A percentile compares a stretch with the other conserved stretches of the same genome.
Evolutionary conservation across 1,284 basidiomycete genomes (phyloP).

Genomic region (Irpex sp.): DNA sequence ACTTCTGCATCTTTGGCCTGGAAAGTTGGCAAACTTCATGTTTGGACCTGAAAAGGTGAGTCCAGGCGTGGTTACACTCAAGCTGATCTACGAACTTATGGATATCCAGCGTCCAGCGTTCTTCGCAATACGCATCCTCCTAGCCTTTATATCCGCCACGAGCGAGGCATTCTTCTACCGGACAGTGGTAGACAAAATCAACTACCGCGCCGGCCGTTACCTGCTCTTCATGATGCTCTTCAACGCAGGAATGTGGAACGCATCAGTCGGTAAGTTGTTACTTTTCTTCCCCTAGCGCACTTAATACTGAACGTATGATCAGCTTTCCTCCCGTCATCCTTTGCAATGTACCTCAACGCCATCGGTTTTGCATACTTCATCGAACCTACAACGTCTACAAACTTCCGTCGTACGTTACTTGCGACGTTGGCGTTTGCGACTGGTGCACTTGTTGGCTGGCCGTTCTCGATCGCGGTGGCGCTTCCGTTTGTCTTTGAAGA

Average conservation of each 20-base stretch:
- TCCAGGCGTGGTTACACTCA: background rate
- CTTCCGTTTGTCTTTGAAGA: conserved; percentile 93
- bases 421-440: conserved; percentile 75
- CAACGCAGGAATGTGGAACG: conserved; percentile 93
- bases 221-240: conserved; percentile 82
- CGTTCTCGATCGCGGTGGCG: conserved; percentile 84
- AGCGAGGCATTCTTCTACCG: conserved; percentile 88
- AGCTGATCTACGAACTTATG: background rate
- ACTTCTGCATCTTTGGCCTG: conserved; percentile 68
- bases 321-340: conserved; percentile 94
- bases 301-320: conserved; percentile 6
- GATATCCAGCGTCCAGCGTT: conserved; percentile 70
- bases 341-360: conserved; percentile 89
- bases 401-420: conserved; percentile 53
- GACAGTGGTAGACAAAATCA: conserved; percentile 78
- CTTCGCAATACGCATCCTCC: conserved; percentile 81
- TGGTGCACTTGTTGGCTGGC: conserved; percentile 94
- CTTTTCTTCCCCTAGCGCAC: conserved; percentile 5
- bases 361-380: conserved; percentile 80
- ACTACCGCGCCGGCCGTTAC: conserved; percentile 89
- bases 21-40: conserved; percentile 25
- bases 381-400: conserved; percentile 58
- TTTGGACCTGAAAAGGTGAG: conserved; percentile 30
- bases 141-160: conserved; percentile 74
- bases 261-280: conserved; percentile 65